Evolutionary conservation across 2,329 filamentous ascomycete genomes (phyloP), one percentile per base, ranked within the genome.

Genomic region (Metarhizium guizhouense): DNA sequence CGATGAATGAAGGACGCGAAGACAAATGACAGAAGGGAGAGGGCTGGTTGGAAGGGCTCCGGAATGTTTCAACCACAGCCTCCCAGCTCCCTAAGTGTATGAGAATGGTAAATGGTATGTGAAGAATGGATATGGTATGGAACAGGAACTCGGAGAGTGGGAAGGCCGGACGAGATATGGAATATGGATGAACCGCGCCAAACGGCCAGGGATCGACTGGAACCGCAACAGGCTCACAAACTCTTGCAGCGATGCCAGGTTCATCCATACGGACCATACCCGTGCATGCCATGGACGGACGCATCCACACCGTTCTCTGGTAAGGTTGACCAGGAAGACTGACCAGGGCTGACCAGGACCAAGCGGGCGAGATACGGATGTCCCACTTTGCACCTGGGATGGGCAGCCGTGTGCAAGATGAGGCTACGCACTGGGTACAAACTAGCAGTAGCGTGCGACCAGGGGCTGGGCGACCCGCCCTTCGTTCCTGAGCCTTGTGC

Each of bases 21-120:
- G 53, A 16, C 47, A 20, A n/a, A 18, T 34, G 40, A 43, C 50
- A 20, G n/a, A 55, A 58, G 56, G 56, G 56, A 53, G 54, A 56
- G 54, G 54, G 36, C 18, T 29, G 54, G 47, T 53, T 51, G 52
- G 47, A 48, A 58, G 53, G 50, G 48, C 57, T 29, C 51, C 55
- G 58, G 57, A 61, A 59, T 59, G 56, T 54, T 58, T 52, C 52
- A 51, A 45, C 34, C 16, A 48, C 43, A 49, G 43, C 30, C 29
- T 43, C 16, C 34, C 16, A 47, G 49, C 16, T 51, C 47, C 47
- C 32, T 51, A 47, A 25, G 29, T 42, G 55, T 34, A 48, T 51
- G 55, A 43, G 42, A 54, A 54, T 54, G 52, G 47, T 34, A 34
- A 48, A 56, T 53, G 54, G 54, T 29, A 51, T 53, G 50, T 11